Conservation (phyloP, 164 flowering plant species). For the Sedum album region DNA sequence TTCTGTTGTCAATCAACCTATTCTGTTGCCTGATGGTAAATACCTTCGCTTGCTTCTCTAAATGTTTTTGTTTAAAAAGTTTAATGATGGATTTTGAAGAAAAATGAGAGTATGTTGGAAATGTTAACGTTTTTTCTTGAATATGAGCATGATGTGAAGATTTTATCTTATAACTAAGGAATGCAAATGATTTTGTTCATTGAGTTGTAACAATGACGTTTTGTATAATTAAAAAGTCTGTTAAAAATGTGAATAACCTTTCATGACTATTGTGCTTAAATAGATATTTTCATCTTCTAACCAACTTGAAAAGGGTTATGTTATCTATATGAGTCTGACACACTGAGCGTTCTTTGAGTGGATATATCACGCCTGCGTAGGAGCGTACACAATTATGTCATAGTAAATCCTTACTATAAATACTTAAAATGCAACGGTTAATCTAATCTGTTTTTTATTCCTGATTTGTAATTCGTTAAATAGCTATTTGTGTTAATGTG, state of each 20-base stretch:
- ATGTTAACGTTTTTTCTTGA: no score
- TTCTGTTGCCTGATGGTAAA: conserved; percentile 19
- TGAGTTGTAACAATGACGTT: no score
- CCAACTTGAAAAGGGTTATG: neutral
- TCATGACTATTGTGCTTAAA: neutral
- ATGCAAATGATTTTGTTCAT: no score
- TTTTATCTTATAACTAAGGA: no score
- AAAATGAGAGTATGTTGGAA: no score
- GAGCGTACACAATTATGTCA: neutral
- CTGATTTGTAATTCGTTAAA: neutral
- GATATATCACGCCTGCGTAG: neutral
- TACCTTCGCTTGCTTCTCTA: no score
- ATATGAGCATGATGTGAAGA: no score
- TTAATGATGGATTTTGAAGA: no score
- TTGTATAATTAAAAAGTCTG: no score
- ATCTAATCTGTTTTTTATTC: neutral
- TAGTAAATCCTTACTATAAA: neutral
- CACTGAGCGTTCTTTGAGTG: neutral
- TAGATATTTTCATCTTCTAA: neutral
- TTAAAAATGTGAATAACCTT: neutral
- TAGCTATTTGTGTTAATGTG: neutral
- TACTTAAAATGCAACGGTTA: neutral
- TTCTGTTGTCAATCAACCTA: conserved; percentile 25
- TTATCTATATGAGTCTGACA: neutral
- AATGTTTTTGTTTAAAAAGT: no score